phyloP scores from a whole-genome alignment of 2,329 filamentous ascomycete genomes.

The Zymoseptoria crescenta region DNA sequence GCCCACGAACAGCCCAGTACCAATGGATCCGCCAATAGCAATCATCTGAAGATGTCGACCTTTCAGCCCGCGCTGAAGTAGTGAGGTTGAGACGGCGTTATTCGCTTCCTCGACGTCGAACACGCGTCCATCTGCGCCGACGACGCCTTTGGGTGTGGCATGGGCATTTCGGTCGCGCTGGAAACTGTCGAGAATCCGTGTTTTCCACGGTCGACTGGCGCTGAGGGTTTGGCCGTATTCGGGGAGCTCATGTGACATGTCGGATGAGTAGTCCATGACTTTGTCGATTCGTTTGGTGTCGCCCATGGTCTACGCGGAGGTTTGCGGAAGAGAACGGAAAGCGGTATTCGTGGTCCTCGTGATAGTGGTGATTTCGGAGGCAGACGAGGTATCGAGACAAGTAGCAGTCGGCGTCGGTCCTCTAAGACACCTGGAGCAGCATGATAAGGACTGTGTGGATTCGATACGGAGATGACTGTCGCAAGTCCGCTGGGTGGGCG shows the following conservation, averaged over 20 bases:
- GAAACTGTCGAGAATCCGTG: constrained; percentile 53
- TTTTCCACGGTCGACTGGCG: constrained; percentile 16
- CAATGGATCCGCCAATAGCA: constrained; percentile 42
- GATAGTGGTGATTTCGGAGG: background rate
- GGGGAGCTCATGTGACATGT: constrained; percentile 10
- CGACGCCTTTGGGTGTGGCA: constrained; percentile 38
- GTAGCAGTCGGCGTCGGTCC: background rate
- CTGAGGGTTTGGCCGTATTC: constrained; percentile 21
- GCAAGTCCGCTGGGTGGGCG: background rate
- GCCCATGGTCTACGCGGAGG: background rate
- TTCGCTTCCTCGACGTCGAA: constrained; percentile 58
- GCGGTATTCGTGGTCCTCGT: background rate
- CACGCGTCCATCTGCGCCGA: constrained; percentile 47
- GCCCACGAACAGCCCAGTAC: constrained; percentile 31
- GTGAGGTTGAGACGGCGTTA: constrained; percentile 60
- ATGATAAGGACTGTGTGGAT: background rate
- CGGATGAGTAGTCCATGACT: constrained; percentile 12
- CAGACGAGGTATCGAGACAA: background rate
- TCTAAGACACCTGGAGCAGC: background rate
- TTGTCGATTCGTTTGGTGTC: constrained; percentile 4
- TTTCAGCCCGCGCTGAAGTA: constrained; percentile 67
- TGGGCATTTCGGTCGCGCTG: constrained; percentile 53
- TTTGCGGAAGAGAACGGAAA: background rate
- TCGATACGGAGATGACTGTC: background rate
- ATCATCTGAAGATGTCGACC: constrained; percentile 93